These are phyloP conservation scores for Eucalyptus sp. DNA, from an alignment of 345 rosid genomes.

Conservation along the genomic window DNA sequence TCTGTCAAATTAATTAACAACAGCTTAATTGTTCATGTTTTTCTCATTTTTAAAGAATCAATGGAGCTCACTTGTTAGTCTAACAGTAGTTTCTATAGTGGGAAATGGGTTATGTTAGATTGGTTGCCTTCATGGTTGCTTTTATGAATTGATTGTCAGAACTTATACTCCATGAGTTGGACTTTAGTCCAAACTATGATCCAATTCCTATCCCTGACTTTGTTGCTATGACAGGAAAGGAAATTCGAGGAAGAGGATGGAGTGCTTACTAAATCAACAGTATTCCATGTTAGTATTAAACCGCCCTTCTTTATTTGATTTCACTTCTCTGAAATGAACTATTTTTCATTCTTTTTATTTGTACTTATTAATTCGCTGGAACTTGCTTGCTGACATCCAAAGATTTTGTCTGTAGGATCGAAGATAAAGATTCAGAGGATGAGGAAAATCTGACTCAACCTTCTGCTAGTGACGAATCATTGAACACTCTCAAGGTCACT, in stretches of 20 bases:
- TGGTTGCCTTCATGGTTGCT: not conserved
- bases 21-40: no score
- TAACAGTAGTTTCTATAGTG: no score
- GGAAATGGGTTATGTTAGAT: no score
- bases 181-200: no score
- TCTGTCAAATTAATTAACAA: no score
- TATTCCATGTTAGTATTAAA: not conserved
- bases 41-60: no score
- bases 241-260: conserved; percentile 10
- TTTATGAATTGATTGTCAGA: not conserved
- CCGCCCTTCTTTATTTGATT: not conserved
- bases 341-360: not conserved
- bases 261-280: not conserved
- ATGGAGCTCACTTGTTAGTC: no score
- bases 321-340: not conserved
- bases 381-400: not conserved
- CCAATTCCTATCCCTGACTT: not conserved
- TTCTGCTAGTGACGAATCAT: not conserved
- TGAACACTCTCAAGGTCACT: not conserved
- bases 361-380: no score
- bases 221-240: not conserved
- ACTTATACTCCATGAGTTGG: no score
- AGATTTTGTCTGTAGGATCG: not conserved
- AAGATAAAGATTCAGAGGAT: not conserved
- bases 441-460: not conserved